Conservation (phyloP, 2,329 filamentous ascomycete genomes). For the Byssoonygena ceratinophila region DNA sequence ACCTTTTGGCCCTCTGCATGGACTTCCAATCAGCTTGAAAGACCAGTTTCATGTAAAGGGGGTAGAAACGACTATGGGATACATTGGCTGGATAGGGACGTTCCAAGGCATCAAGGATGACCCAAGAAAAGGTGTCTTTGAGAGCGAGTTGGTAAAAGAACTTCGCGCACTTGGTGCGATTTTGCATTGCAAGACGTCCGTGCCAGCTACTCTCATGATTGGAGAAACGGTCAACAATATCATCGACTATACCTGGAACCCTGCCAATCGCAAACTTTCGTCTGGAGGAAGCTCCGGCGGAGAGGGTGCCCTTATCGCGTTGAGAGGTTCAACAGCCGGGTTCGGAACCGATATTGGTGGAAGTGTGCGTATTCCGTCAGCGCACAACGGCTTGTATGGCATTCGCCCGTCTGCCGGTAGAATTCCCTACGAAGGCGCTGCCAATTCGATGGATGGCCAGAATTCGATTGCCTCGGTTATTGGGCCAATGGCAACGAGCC, state of each 20-base stretch:
- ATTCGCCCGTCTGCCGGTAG: conserved; percentile 46
- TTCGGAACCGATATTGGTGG: conserved; percentile 49
- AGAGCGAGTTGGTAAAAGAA: conserved; percentile 50
- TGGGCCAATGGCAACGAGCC: conserved; percentile 51
- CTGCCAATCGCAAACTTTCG: conserved; percentile 45
- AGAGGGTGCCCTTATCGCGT: conserved; percentile 47
- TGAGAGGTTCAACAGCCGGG: conserved; percentile 45
- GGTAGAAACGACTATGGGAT: conserved; percentile 16
- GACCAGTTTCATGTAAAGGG: conserved; percentile 20
- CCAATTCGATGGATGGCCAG: conserved; percentile 56
- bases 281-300: conserved; percentile 50
- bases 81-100: conserved; percentile 38
- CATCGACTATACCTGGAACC: conserved; percentile 48
- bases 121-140: conserved; percentile 40
- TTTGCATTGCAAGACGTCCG: conserved; percentile 47
- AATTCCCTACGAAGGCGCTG: conserved; percentile 47
- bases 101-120: conserved; percentile 47
- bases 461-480: conserved; percentile 52
- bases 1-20: conserved; percentile 25
- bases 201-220: conserved; percentile 46
- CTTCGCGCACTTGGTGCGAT: conserved; percentile 46
- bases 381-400: conserved; percentile 49
- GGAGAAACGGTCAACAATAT: conserved; percentile 54
- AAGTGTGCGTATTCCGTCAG: conserved; percentile 49
- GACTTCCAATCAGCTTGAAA: conserved; percentile 24